Evolutionary conservation across 1,139 yeast species (phyloP).

Genomic region (Kodamaea sp.): DNA sequence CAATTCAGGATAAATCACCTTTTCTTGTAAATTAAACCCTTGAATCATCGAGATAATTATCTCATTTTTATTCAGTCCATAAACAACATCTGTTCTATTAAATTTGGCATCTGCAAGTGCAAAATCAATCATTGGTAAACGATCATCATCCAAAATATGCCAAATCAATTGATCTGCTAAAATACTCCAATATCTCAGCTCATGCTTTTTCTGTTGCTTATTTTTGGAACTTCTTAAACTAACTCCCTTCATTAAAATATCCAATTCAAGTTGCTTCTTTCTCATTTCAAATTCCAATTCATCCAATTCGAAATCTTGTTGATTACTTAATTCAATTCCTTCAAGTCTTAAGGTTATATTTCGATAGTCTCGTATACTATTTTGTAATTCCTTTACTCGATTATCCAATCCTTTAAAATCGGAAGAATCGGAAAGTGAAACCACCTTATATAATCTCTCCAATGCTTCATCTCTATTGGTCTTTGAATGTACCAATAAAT

Average conservation of each 20-base stretch:
- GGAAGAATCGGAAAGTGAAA: slow-evolving; percentile 65
- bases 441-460: slow-evolving; percentile 60
- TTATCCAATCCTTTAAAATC: slow-evolving; percentile 55
- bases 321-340: slow-evolving; percentile 16
- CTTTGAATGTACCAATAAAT: slow-evolving; percentile 64
- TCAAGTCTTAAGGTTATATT: slow-evolving; percentile 46
- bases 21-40: slow-evolving; percentile 63
- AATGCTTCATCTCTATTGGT: slow-evolving; percentile 54
- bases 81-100: slow-evolving; percentile 52
- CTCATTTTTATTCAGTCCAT: slow-evolving; percentile 56
- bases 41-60: slow-evolving; percentile 63
- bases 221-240: slow-evolving; percentile 43
- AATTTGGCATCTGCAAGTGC: slow-evolving; percentile 63
- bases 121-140: slow-evolving; percentile 69
- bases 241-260: slow-evolving; percentile 65
- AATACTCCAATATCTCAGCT: slow-evolving; percentile 35
- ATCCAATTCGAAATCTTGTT: slow-evolving; percentile 29
- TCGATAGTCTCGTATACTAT: slow-evolving; percentile 43
- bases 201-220: slow-evolving; percentile 25
- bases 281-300: slow-evolving; percentile 56
- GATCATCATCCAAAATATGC: slow-evolving; percentile 60
- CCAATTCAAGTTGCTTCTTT: slow-evolving; percentile 53
- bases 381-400: slow-evolving; percentile 54
- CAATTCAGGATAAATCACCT: slow-evolving; percentile 67
- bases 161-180: slow-evolving; percentile 63